Conservation (phyloP, 2,329 filamentous ascomycete species). For the Alternaria viburni region DNA sequence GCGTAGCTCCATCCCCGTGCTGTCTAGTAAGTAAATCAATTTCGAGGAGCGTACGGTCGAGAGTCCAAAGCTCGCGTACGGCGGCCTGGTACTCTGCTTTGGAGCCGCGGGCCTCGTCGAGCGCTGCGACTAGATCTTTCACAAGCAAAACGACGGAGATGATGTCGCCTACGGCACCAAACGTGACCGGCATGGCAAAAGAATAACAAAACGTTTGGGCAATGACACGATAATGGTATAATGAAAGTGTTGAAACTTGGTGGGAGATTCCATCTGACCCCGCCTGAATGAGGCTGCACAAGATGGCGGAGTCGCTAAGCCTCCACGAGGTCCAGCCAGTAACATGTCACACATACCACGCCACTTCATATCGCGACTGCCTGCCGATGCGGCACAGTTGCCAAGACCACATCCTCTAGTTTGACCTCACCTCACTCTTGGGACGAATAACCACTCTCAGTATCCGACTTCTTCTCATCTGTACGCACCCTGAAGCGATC, state of each 20-base stretch:
- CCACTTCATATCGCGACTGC: not conserved
- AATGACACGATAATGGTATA: too few species aligned
- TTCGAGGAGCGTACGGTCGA: conserved; percentile 21
- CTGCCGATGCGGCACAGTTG: not conserved
- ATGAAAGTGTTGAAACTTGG: too few species aligned
- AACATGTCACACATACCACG: not conserved
- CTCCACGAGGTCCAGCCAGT: not conserved
- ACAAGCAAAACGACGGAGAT: conserved; percentile 34
- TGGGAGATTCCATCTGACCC: not conserved
- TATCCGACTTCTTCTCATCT: conserved; percentile 17
- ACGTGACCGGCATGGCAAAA: not conserved
- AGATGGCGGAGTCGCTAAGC: not conserved
- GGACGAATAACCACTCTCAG: conserved; percentile 2
- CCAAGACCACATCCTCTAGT: not conserved
- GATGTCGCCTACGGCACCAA: conserved; percentile 24
- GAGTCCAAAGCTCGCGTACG: conserved; percentile 31
- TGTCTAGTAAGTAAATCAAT: conserved; percentile 18
- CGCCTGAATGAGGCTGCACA: not conserved
- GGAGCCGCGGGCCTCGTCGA: conserved; percentile 38
- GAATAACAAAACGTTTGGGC: too few species aligned
- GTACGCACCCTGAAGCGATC: conserved; percentile 25
- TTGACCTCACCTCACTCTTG: not conserved
- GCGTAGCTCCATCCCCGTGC: not conserved
- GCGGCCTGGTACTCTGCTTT: conserved; percentile 37
- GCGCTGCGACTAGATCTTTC: conserved; percentile 36